A percentile compares a stretch with the other conserved stretches of the same genome.
Conservation (phyloP, 805 yeast species). For the Wickerhamomyces subpelliculosus region DNA sequence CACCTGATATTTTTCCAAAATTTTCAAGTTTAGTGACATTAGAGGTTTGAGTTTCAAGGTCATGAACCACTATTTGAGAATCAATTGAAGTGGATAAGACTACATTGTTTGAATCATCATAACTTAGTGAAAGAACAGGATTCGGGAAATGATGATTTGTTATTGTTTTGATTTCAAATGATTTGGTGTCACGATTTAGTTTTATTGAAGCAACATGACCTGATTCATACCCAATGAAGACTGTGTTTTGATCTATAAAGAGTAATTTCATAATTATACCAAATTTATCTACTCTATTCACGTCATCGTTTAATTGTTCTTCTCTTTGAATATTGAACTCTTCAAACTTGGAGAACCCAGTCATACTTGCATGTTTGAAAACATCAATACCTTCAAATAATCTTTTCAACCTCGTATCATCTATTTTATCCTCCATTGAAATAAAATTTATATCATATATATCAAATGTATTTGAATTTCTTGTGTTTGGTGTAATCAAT, state of each 20-base stretch:
- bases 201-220: conserved; percentile 44
- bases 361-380: conserved; percentile 6
- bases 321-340: conserved; percentile 11
- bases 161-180: conserved; percentile 9
- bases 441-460: conserved; percentile 37
- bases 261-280: conserved; percentile 64
- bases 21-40: conserved; percentile 12
- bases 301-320: conserved; percentile 2
- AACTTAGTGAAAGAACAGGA: conserved; percentile 42
- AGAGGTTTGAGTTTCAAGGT: background rate
- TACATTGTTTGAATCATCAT: conserved; percentile 18
- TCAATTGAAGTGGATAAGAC: conserved; percentile 43
- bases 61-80: conserved; percentile 27
- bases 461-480: conserved; percentile 59
- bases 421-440: conserved; percentile 2
- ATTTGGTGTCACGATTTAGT: conserved; percentile 11
- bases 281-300: conserved; percentile 27
- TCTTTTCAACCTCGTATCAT: conserved; percentile 16
- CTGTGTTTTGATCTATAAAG: conserved; percentile 25
- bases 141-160: conserved; percentile 38
- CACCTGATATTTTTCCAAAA: conserved; percentile 32
- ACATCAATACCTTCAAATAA: conserved; percentile 18
- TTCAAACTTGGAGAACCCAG: conserved; percentile 9
- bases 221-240: conserved; percentile 64
- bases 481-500: conserved; percentile 55